A percentile compares a stretch with the other conserved stretches of the same genome.
These are phyloP conservation scores for Ephemerocybe angulata DNA, from an alignment of 768 basidiomycete species.

Conservation along the genomic window DNA sequence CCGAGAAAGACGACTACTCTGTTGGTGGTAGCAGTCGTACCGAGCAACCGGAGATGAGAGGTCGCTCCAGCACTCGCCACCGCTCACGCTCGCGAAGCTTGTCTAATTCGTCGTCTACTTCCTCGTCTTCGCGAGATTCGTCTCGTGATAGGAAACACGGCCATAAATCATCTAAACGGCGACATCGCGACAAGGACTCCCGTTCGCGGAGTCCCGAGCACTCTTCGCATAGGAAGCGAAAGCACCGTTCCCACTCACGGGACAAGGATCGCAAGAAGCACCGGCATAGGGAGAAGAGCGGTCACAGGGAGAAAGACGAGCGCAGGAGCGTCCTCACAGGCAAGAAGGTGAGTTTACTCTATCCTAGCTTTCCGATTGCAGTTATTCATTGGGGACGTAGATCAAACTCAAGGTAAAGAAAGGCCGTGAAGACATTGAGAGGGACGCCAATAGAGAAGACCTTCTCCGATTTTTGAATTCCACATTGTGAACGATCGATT, in stretches of 20 bases:
- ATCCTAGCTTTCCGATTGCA: background rate
- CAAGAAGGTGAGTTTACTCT: slow-evolving; percentile 43
- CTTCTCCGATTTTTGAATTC: slow-evolving; percentile 56
- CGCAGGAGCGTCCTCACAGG: slow-evolving; percentile 58
- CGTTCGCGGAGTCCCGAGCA: background rate
- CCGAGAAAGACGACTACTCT: background rate
- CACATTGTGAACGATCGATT: slow-evolving; percentile 28
- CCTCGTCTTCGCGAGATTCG: background rate
- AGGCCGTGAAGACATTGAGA: slow-evolving; percentile 51
- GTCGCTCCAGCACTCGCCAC: background rate
- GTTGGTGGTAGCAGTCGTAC: background rate
- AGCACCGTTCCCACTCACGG: slow-evolving; percentile 15
- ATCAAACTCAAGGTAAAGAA: slow-evolving; percentile 64
- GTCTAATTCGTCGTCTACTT: background rate
- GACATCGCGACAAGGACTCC: background rate
- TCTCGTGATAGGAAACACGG: background rate
- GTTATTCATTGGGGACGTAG: slow-evolving; percentile 24
- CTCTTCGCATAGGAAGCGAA: background rate
- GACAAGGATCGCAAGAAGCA: slow-evolving; percentile 22
- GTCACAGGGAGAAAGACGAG: slow-evolving; percentile 28
- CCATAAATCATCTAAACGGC: background rate
- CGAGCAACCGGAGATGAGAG: background rate
- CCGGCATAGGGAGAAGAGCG: slow-evolving; percentile 33
- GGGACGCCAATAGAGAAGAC: slow-evolving; percentile 53
- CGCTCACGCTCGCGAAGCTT: background rate